Conservation (phyloP, 1,284 basidiomycete genomes). For the Cutaneotrichosporon dermatis region DNA sequence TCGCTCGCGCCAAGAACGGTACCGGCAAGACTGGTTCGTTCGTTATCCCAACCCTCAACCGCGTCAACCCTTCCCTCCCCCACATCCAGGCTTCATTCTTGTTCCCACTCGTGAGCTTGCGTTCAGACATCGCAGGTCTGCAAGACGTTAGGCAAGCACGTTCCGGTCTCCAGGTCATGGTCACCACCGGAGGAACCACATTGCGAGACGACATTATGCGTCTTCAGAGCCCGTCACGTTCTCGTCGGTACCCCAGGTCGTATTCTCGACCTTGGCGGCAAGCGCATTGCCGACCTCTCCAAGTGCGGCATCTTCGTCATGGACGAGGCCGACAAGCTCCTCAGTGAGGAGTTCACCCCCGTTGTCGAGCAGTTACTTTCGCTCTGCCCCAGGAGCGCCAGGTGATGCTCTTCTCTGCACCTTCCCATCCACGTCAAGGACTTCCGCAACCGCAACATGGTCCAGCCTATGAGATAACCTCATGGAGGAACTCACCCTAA, state of each 20-base stretch:
- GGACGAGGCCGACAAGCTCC: slow-evolving; percentile 98
- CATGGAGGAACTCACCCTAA: slow-evolving; percentile 97
- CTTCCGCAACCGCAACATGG: slow-evolving; percentile 99
- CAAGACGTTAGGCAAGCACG: slow-evolving; percentile 94
- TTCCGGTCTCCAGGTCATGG: slow-evolving; percentile 92
- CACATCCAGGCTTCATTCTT: slow-evolving; percentile 93
- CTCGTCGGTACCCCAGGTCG: slow-evolving; percentile 96
- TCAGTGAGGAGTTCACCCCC: slow-evolving; percentile 95
- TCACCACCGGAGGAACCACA: slow-evolving; percentile 96
- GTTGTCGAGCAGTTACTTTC: slow-evolving; percentile 94
- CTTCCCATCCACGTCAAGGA: slow-evolving; percentile 98
- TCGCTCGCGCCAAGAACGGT: slow-evolving; percentile 59
- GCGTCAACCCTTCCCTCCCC: slow-evolving; percentile 75
- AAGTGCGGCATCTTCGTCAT: slow-evolving; percentile 95
- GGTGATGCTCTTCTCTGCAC: slow-evolving; percentile 98
- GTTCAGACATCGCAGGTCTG: slow-evolving; percentile 96
- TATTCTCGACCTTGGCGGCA: slow-evolving; percentile 90
- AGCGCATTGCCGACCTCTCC: slow-evolving; percentile 88
- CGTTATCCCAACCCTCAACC: slow-evolving; percentile 93
- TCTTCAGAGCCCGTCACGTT: slow-evolving; percentile 88
- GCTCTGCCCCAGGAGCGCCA: slow-evolving; percentile 79
- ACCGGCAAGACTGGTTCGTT: slow-evolving; percentile 79
- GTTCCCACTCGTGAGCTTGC: slow-evolving; percentile 94
- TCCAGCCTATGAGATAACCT: slow-evolving; percentile 95
- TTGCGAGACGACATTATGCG: slow-evolving; percentile 97